Conservation (phyloP, 1,284 basidiomycete species). For the Cutaneotrichosporon sp. region DNA sequence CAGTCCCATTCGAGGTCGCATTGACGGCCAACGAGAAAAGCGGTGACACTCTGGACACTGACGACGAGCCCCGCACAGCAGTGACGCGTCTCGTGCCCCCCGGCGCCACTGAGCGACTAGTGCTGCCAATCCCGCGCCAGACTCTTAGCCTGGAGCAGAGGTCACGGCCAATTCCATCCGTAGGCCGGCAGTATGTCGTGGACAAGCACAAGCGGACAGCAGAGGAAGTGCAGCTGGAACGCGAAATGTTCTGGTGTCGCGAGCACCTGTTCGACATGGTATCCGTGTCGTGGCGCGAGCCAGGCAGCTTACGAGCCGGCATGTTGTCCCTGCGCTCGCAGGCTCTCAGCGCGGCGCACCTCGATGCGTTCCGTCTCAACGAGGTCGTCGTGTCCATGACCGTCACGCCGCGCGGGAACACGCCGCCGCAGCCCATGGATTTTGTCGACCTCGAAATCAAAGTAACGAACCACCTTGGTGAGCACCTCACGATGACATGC, state of each 20-base stretch:
- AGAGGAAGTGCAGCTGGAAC: conserved; percentile 58
- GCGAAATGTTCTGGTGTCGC: conserved; percentile 88
- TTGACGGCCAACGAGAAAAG: conserved; percentile 50
- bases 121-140: conserved; percentile 71
- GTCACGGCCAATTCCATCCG: conserved; percentile 70
- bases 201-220: conserved; percentile 62
- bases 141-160: conserved; percentile 57
- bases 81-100: conserved; percentile 67
- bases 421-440: conserved; percentile 53
- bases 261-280: conserved; percentile 71
- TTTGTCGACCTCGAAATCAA: conserved; percentile 51
- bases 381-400: conserved; percentile 55
- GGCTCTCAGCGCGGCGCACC: conserved; percentile 65
- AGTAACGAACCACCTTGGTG: conserved; percentile 56
- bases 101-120: conserved; percentile 71
- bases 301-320: conserved; percentile 66
- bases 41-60: too few relatives aligned
- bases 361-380: conserved; percentile 65
- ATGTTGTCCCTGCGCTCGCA: conserved; percentile 69
- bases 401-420: conserved; percentile 41
- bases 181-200: conserved; percentile 87
- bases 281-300: conserved; percentile 76
- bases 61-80: conserved; percentile 32
- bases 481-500: conserved; percentile 13
- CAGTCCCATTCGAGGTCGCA: conserved; percentile 77